phyloP scores from a whole-genome alignment of 1,284 basidiomycete species.

The Porogramme epimiltina region DNA sequence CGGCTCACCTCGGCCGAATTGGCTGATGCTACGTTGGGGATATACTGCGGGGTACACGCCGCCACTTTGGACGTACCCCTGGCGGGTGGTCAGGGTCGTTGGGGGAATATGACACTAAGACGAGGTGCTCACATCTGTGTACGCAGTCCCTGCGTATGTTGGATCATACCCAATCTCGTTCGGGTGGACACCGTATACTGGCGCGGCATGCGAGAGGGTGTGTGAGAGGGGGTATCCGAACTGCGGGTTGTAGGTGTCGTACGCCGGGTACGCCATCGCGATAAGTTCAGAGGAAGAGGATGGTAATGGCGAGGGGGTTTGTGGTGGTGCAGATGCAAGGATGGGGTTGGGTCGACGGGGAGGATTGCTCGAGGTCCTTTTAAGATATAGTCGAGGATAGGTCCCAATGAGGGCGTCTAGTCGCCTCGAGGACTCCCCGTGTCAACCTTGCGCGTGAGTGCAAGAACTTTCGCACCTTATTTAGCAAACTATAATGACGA shows the following conservation, averaged over 20 bases:
- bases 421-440: no score
- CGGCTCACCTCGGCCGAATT: constrained; percentile 29
- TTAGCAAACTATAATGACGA: no score
- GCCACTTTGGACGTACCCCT: constrained; percentile 24
- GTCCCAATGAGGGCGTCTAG: no score
- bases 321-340: no score
- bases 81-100: background rate
- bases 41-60: constrained; percentile 26
- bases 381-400: no score
- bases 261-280: constrained; percentile 38
- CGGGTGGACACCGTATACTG: constrained; percentile 24
- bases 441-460: no score
- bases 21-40: constrained; percentile 28
- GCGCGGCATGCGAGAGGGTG: constrained; percentile 30
- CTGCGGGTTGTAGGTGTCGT: constrained; percentile 35
- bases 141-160: constrained; percentile 25
- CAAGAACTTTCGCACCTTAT: no score
- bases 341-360: no score
- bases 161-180: constrained; percentile 26
- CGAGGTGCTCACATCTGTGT: constrained; percentile 26
- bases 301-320: no score
- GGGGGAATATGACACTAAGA: no score
- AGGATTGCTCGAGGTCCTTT: no score
- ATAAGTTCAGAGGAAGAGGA: background rate
- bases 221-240: constrained; percentile 32